Evolutionary conservation across 1,284 basidiomycete genomes (phyloP).

Genomic region (Malassezia equina): DNA sequence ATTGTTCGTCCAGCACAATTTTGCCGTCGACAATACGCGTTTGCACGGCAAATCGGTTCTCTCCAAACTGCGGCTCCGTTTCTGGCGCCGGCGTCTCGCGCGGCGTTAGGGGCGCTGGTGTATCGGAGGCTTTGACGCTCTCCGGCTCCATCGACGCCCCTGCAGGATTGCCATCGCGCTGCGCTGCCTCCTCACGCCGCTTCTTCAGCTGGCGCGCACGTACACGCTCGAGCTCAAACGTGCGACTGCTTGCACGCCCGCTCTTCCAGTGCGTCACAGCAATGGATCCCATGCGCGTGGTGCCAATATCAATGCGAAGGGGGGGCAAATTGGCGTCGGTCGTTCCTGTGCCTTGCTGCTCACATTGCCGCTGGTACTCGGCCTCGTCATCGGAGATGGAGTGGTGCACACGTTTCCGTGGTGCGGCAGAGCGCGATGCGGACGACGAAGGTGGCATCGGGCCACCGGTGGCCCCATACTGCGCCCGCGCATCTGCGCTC

Average conservation of each 20-base stretch:
- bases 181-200: conserved; percentile 21
- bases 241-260: conserved; percentile 36
- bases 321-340: conserved; percentile 2
- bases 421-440: neutral
- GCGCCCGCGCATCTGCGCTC: neutral
- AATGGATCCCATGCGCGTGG: conserved; percentile 20
- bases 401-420: neutral
- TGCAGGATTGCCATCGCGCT: conserved; percentile 8
- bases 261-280: conserved; percentile 23
- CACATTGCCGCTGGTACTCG: conserved; percentile 16
- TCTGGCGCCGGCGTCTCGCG: conserved; percentile 12
- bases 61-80: conserved; percentile 29
- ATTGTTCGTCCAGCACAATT: conserved; percentile 48
- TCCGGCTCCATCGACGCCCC: conserved; percentile 4
- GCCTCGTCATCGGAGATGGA: conserved; percentile 17
- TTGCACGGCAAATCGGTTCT: conserved; percentile 44
- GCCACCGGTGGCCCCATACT: neutral
- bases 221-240: conserved; percentile 36
- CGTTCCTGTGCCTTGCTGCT: neutral
- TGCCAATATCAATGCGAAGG: conserved; percentile 13
- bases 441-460: neutral
- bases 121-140: conserved; percentile 11
- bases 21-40: conserved; percentile 48
- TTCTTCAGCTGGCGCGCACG: conserved; percentile 27
- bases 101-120: conserved; percentile 3